Conservation (phyloP, 2,329 filamentous ascomycete genomes). For the Cercospora janseana region DNA sequence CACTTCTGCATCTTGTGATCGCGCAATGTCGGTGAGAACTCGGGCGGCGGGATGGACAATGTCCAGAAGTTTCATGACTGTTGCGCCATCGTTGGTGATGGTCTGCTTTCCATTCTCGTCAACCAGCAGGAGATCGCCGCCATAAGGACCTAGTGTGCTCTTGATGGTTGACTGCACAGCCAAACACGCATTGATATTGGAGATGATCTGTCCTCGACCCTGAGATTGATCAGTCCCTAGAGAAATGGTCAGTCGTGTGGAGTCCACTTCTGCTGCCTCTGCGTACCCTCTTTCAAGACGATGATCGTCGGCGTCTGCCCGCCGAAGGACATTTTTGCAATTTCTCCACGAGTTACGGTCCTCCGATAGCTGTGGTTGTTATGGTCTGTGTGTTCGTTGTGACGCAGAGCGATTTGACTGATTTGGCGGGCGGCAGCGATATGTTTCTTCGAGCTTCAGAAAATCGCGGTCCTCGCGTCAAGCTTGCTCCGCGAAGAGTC, state of each 20-base stretch:
- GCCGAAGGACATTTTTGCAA: constrained; percentile 79
- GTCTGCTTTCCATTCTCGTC: constrained; percentile 94
- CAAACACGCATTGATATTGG: constrained; percentile 97
- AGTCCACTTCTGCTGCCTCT: constrained; percentile 11
- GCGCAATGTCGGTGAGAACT: constrained; percentile 95
- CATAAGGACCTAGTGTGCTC: constrained; percentile 92
- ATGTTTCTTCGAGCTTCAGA: constrained; percentile 12
- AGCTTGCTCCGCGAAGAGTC: not conserved
- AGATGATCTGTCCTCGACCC: constrained; percentile 92
- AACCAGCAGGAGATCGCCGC: constrained; percentile 92
- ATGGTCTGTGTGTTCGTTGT: not conserved
- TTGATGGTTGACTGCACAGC: constrained; percentile 95
- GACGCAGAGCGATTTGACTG: not conserved
- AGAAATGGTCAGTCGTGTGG: constrained; percentile 20
- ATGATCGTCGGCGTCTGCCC: constrained; percentile 97
- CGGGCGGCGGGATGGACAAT: constrained; percentile 96
- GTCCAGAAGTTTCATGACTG: constrained; percentile 99
- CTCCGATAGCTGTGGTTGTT: not conserved
- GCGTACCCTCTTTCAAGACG: constrained; percentile 91
- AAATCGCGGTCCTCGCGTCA: constrained; percentile 13
- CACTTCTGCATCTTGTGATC: constrained; percentile 98
- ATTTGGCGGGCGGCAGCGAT: not conserved
- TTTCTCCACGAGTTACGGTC: not conserved
- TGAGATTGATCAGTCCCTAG: constrained; percentile 95
- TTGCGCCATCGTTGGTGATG: constrained; percentile 98